These are phyloP conservation scores for Phytopythium delawarense DNA, from an alignment of 352 stramenopile species.

Conservation along the genomic window DNA sequence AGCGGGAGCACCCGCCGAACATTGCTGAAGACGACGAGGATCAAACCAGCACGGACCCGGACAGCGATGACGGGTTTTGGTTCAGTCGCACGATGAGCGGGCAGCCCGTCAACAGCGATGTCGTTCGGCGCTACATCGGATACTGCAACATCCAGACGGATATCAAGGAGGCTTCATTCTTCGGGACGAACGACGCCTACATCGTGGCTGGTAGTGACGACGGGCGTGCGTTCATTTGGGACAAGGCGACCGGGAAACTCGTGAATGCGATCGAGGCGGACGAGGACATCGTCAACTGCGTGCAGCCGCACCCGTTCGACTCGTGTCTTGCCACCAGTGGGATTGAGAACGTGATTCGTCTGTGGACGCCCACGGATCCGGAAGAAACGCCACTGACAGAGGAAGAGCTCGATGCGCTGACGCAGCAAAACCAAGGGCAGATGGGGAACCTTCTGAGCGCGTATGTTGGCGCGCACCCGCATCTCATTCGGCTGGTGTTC, in stretches of 20 bases:
- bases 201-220: slow-evolving; percentile 88
- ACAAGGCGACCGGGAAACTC: slow-evolving; percentile 74
- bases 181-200: slow-evolving; percentile 82
- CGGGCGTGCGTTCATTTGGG: slow-evolving; percentile 81
- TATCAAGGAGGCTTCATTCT: slow-evolving; percentile 89
- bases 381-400: slow-evolving; percentile 33
- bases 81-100: slow-evolving; percentile 31
- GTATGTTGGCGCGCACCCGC: slow-evolving; percentile 42
- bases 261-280: slow-evolving; percentile 82
- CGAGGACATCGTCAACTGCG: slow-evolving; percentile 86
- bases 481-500: slow-evolving; percentile 71
- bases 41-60: not conserved
- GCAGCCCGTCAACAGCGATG: slow-evolving; percentile 51
- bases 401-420: slow-evolving; percentile 49
- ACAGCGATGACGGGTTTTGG: slow-evolving; percentile 48
- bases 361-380: slow-evolving; percentile 63
- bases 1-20: slow-evolving; percentile 9
- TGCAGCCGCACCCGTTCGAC: slow-evolving; percentile 80
- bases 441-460: slow-evolving; percentile 52
- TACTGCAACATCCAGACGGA: slow-evolving; percentile 89
- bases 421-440: slow-evolving; percentile 54
- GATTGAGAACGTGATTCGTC: slow-evolving; percentile 77
- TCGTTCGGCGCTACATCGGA: slow-evolving; percentile 73
- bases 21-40: not conserved
- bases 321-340: slow-evolving; percentile 76